Conservation (phyloP, 352 stramenopile genomes). For the Phytopythium cucurbitacearum region DNA sequence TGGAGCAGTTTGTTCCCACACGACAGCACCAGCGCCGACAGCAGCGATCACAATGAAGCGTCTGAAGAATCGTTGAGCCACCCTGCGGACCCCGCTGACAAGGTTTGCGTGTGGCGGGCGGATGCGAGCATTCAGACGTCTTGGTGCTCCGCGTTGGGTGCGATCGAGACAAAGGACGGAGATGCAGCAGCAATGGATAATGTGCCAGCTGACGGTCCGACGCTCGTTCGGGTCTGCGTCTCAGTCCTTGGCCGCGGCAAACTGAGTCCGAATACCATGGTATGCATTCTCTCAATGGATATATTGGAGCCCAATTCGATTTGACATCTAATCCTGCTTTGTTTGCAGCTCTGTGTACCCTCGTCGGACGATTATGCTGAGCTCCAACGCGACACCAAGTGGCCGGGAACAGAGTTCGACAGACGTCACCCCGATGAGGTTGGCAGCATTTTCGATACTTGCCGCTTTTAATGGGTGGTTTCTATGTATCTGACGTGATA, state of each 20-base stretch:
- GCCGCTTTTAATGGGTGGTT: not conserved
- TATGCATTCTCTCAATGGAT: constrained; percentile 16
- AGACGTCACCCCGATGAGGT: constrained; percentile 14
- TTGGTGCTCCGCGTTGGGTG: constrained; percentile 27
- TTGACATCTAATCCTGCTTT: no score
- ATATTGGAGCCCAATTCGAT: not conserved
- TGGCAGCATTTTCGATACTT: not conserved
- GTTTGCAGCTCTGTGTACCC: constrained; percentile 28
- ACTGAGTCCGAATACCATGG: constrained; percentile 58
- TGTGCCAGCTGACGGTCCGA: constrained; percentile 57
- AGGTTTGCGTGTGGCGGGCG: constrained; percentile 53
- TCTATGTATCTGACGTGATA: constrained; percentile 4
- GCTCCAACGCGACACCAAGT: constrained; percentile 26
- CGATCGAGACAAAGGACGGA: not conserved
- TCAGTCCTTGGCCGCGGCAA: constrained; percentile 49
- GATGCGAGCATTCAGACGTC: constrained; percentile 71
- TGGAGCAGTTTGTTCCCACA: constrained; percentile 47
- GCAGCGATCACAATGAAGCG: constrained; percentile 10
- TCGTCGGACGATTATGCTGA: constrained; percentile 17
- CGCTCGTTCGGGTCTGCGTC: constrained; percentile 61
- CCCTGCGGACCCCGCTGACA: not conserved
- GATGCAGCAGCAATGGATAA: constrained; percentile 5
- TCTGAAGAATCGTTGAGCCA: constrained; percentile 3
- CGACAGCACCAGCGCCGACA: not conserved
- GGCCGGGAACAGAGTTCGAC: constrained; percentile 24